Evolutionary conservation across 768 basidiomycete species (phyloP).

Genomic region (Favolaschia claudopus): DNA sequence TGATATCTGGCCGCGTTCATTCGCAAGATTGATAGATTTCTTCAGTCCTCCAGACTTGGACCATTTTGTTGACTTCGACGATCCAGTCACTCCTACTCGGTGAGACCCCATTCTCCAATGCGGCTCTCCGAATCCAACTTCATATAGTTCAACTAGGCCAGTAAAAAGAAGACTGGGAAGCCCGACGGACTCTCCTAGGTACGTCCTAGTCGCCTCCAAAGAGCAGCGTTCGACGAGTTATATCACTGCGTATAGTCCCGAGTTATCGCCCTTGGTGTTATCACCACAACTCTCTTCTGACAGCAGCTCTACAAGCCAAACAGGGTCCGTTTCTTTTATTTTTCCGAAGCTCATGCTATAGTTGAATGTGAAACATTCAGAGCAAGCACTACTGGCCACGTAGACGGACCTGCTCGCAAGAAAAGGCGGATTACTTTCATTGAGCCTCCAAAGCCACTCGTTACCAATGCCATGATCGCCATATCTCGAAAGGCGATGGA

Average conservation of each 20-base stretch:
- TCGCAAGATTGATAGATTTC: neutral
- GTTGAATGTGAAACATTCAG: too few relatives aligned
- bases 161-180: neutral
- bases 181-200: constrained; percentile 5
- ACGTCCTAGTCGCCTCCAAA: neutral
- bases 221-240: neutral
- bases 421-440: constrained; percentile 36
- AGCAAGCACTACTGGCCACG: constrained; percentile 4
- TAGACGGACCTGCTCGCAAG: constrained; percentile 26
- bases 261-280: constrained; percentile 11
- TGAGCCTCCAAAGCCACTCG: too few relatives aligned
- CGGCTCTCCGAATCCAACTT: neutral
- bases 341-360: too few relatives aligned
- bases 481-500: constrained; percentile 19
- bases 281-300: neutral
- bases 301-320: neutral
- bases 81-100: constrained; percentile 26
- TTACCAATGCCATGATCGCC: neutral
- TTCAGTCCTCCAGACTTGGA: constrained; percentile 25
- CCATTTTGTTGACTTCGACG: constrained; percentile 17
- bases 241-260: neutral
- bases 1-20: neutral
- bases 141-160: constrained; percentile 3
- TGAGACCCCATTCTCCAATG: neutral
- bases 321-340: too few relatives aligned